Percentiles rank a stretch among this genome's conserved stretches.
Evolutionary conservation across 257 asterid species (phyloP).

Genomic region (Primulina huaijiensis): DNA sequence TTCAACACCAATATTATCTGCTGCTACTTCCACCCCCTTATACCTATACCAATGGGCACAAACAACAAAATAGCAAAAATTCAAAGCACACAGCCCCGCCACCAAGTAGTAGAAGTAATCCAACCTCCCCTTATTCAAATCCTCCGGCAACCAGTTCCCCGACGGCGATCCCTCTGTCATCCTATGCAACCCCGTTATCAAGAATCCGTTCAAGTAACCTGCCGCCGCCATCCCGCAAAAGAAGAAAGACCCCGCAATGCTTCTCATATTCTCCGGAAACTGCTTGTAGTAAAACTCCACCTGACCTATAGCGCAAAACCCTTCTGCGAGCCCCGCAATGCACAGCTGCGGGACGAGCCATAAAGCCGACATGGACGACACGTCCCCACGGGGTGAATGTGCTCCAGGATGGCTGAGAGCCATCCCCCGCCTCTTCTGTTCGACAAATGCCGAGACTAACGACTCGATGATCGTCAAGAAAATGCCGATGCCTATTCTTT

Average conservation of each 20-base stretch:
- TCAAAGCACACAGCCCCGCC: slow-evolving; percentile 47
- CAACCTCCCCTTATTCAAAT: slow-evolving; percentile 73
- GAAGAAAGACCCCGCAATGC: slow-evolving; percentile 73
- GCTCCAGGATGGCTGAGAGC: slow-evolving; percentile 37
- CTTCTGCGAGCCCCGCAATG: slow-evolving; percentile 78
- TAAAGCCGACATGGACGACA: slow-evolving; percentile 67
- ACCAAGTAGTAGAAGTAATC: slow-evolving; percentile 65
- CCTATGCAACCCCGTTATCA: slow-evolving; percentile 54
- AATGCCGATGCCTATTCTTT: slow-evolving; percentile 69
- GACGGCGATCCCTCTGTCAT: slow-evolving; percentile 45
- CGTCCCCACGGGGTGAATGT: slow-evolving; percentile 37
- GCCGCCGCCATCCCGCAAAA: slow-evolving; percentile 62
- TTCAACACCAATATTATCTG: slow-evolving; percentile 30
- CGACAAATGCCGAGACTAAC: slow-evolving; percentile 52
- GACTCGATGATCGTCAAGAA: slow-evolving; percentile 44
- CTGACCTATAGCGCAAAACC: slow-evolving; percentile 68
- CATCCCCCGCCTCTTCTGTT: slow-evolving; percentile 39
- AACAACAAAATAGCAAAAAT: slow-evolving; percentile 49
- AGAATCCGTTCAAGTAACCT: slow-evolving; percentile 50
- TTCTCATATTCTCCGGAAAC: slow-evolving; percentile 93
- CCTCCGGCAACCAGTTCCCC: slow-evolving; percentile 93
- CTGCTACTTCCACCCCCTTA: slow-evolving; percentile 49
- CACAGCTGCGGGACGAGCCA: slow-evolving; percentile 82
- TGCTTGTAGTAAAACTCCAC: slow-evolving; percentile 80
- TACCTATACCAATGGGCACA: slow-evolving; percentile 83